Evolutionary conservation across 2,329 filamentous ascomycete genomes (phyloP).

Genomic region (Gnomoniopsis sp.): DNA sequence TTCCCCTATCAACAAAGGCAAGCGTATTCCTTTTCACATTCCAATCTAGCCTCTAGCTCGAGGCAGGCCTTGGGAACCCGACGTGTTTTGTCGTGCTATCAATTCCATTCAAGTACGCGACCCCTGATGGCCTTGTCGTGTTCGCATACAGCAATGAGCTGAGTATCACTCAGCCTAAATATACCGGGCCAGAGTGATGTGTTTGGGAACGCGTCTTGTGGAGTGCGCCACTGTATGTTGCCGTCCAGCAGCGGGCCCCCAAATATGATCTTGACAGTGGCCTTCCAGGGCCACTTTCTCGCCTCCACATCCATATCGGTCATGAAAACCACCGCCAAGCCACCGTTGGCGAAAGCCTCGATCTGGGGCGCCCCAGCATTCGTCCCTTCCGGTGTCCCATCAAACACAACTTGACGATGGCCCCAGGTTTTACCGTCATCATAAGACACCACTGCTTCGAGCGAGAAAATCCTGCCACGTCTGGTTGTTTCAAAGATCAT

Average conservation of each 20-base stretch:
- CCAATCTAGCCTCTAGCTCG: too few relatives aligned
- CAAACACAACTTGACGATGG: slow-evolving; percentile 37
- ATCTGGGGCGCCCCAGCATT: slow-evolving; percentile 45
- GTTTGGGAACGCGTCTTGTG: not conserved
- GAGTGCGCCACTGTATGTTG: slow-evolving; percentile 11
- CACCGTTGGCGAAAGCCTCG: slow-evolving; percentile 35
- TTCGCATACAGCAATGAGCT: slow-evolving; percentile 12
- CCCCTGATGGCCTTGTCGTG: slow-evolving; percentile 8
- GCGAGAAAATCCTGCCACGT: slow-evolving; percentile 33
- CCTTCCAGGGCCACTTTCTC: slow-evolving; percentile 36
- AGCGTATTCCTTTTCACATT: too few relatives aligned
- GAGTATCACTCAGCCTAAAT: slow-evolving; percentile 8
- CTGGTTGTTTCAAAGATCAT: slow-evolving; percentile 46
- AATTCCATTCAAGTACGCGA: slow-evolving; percentile 4
- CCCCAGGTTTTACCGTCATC: slow-evolving; percentile 40
- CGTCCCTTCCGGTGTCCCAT: slow-evolving; percentile 26
- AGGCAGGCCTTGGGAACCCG: too few relatives aligned
- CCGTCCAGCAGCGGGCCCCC: slow-evolving; percentile 13
- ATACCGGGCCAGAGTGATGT: slow-evolving; percentile 15
- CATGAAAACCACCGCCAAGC: slow-evolving; percentile 42
- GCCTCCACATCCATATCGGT: slow-evolving; percentile 38
- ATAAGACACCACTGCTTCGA: slow-evolving; percentile 43
- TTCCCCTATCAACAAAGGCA: too few relatives aligned
- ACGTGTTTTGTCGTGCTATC: not conserved
- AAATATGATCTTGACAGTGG: slow-evolving; percentile 39